Evolutionary conservation across 148 eudicot species (phyloP), one percentile per base, ranked within the genome.

Genomic region (Rhododendron williamsianum): DNA sequence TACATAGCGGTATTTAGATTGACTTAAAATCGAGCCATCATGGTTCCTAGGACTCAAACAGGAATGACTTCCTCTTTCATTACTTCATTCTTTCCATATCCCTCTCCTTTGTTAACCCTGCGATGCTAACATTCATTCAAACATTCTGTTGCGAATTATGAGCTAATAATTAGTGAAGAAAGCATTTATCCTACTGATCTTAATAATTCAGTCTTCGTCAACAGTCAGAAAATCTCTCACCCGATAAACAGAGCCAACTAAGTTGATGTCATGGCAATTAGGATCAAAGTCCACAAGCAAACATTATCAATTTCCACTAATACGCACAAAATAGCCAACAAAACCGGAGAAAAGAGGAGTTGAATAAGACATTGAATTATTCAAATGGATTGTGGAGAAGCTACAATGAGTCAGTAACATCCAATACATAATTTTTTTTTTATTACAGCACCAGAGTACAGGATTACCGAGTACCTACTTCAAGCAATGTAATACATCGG

Each of bases 401-500:
- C 73, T 10, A 25, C 73, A 67, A 67, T 10, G 13, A 51, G 54
- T 0, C 15, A 51, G 16, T 12, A 51, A 51, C 13, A 51, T 10
- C 1, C 5, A 56, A 56, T 5, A 56, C 6, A 21, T 25, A 58
- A 58, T 5, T 58, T 0, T 16, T 30, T 30, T 18, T 58, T 21
- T 4, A 21, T 6, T 2, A 58, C 65, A 58, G 25, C 65, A 58
- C 60, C 60, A 4, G 60, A 54, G 21, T 54, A 54, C 71, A 63
- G 25, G 72, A 25, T 65, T 2, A 9, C 30, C 4, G 13, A 67
- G 27, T 33, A 18, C 67, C 49, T 60, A 18, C 13, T 80, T 92
- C 85, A 94, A 38, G 94, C 73, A 65, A 96, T 94, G 86, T 90
- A 93, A 80, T 95, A 95, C 94, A 95, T 83, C 15, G 96, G 96